phyloP scores from a whole-genome alignment of 192 early-diverging fungal genomes.

The Gonapodya sp. region DNA sequence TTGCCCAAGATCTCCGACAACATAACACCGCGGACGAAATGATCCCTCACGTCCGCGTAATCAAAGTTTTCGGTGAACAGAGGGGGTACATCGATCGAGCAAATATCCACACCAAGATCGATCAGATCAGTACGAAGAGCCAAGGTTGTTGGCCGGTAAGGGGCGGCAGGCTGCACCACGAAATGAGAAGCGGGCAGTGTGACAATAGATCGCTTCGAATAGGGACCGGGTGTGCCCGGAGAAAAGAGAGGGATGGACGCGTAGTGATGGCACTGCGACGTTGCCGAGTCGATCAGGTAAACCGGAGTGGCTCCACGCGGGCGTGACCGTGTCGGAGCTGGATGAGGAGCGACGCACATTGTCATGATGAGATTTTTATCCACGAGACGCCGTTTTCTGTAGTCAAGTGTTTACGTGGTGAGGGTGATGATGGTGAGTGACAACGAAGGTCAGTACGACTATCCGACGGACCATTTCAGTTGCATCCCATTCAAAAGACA shows the following conservation, averaged over 20 bases:
- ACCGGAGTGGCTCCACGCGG: neutral
- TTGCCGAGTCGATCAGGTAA: neutral
- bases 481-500: neutral
- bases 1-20: conserved; percentile 77
- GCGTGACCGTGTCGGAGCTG: neutral
- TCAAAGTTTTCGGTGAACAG: conserved; percentile 97
- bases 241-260: neutral
- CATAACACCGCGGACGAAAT: conserved; percentile 86
- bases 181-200: neutral
- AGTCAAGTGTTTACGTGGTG: too few relatives aligned
- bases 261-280: neutral
- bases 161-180: neutral
- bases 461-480: neutral
- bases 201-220: neutral
- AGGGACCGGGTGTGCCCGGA: neutral
- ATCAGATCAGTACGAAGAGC: conserved; percentile 69
- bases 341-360: conserved; percentile 35
- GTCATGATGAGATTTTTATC: conserved; percentile 92
- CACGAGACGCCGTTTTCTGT: conserved; percentile 44
- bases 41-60: conserved; percentile 78
- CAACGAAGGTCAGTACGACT: too few relatives aligned
- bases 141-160: neutral
- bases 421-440: too few relatives aligned
- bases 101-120: conserved; percentile 88
- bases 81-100: conserved; percentile 79